phyloP scores from a whole-genome alignment of 805 yeast genomes.

The Saccharomycopsis javanensis region DNA sequence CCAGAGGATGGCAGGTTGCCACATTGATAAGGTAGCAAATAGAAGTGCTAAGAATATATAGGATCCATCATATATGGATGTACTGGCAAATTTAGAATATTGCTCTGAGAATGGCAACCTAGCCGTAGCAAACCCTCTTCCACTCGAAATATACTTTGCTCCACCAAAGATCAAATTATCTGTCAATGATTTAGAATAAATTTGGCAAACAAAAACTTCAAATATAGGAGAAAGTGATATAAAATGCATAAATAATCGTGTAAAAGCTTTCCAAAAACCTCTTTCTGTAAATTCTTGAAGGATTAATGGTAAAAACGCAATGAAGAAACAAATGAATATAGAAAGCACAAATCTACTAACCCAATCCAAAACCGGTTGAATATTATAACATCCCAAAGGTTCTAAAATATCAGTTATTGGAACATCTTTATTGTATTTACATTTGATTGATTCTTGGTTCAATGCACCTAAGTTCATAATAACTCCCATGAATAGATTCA shows the following conservation, averaged over 20 bases:
- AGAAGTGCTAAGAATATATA: conserved; percentile 63
- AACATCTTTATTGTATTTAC: conserved; percentile 53
- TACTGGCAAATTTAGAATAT: conserved; percentile 70
- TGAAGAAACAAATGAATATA: conserved; percentile 72
- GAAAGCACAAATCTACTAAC: conserved; percentile 71
- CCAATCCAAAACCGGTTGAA: conserved; percentile 71
- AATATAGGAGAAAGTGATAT: conserved; percentile 68
- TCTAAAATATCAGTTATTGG: conserved; percentile 58
- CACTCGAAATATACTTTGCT: conserved; percentile 79
- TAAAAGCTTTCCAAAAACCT: conserved; percentile 67
- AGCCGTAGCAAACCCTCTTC: conserved; percentile 79
- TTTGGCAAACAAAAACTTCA: conserved; percentile 76
- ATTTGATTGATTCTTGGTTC: conserved; percentile 60
- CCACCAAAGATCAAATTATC: conserved; percentile 76
- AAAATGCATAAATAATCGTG: conserved; percentile 60
- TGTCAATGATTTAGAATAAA: conserved; percentile 60
- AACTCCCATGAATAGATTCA: conserved; percentile 63
- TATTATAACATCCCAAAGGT: conserved; percentile 65
- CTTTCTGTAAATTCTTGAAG: conserved; percentile 76
- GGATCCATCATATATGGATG: conserved; percentile 78
- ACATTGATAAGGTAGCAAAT: conserved; percentile 64
- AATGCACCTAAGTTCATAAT: conserved; percentile 63
- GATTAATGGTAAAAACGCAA: conserved; percentile 68
- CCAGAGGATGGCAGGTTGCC: conserved; percentile 95
- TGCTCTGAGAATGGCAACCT: conserved; percentile 68